Evolutionary conservation across 345 rosid genomes (phyloP).

Genomic region (Lumnitzera racemosa): DNA sequence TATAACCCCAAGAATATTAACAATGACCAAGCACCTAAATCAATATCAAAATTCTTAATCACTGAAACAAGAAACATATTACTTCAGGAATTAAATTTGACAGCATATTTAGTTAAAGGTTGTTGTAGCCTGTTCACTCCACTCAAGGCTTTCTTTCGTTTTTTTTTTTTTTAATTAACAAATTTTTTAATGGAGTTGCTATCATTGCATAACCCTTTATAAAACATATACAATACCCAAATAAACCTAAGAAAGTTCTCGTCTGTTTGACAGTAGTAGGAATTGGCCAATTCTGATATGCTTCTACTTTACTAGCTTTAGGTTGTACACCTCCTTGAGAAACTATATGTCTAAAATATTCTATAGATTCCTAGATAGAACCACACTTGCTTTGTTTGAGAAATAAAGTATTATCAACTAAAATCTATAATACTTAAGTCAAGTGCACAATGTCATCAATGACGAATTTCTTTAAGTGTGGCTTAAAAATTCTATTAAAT

Average conservation of each 20-base stretch:
- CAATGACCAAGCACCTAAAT: too few species aligned
- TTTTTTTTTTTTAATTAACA: background rate
- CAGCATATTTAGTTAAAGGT: background rate
- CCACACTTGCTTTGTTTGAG: background rate
- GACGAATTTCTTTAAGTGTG: background rate
- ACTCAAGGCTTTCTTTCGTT: background rate
- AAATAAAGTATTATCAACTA: background rate
- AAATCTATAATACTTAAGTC: background rate
- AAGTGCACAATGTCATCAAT: background rate
- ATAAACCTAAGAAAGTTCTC: background rate
- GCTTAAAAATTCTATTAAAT: background rate
- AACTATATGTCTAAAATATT: constrained; percentile 4
- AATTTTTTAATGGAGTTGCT: background rate
- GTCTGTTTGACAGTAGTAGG: background rate
- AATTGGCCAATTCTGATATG: background rate
- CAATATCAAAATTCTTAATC: too few species aligned
- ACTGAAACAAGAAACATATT: too few species aligned
- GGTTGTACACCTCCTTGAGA: background rate
- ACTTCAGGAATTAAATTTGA: too few species aligned
- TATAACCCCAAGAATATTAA: too few species aligned
- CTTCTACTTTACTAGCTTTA: background rate
- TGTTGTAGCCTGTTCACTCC: background rate
- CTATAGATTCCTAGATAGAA: background rate
- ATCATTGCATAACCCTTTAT: background rate
- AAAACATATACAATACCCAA: background rate